phyloP scores from a whole-genome alignment of 441 rosid genomes.

The Cnidoscolus chayamansa region DNA sequence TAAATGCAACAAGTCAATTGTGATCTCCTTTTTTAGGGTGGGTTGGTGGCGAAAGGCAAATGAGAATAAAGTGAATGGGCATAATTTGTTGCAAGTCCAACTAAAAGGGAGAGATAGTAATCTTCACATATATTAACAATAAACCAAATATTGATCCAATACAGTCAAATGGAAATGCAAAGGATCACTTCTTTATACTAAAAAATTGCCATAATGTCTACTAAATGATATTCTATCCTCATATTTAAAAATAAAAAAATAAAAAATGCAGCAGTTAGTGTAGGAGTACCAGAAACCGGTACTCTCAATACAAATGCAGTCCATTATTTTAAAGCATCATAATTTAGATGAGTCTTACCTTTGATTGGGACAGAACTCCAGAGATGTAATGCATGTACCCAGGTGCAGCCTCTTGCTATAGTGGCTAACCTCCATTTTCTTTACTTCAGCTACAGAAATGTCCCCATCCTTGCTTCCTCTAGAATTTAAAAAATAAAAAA shows the following conservation, averaged over 20 bases:
- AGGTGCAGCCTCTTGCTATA: constrained; percentile 86
- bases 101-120: neutral
- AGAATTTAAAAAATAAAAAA: neutral
- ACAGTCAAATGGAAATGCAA: neutral
- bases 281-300: neutral
- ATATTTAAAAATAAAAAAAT: neutral
- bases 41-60: no score
- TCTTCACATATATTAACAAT: neutral
- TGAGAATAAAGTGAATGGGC: no score
- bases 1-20: no score
- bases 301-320: neutral
- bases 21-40: no score
- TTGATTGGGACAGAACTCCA: constrained; percentile 82
- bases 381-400: constrained; percentile 60
- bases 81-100: no score
- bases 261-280: neutral
- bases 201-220: neutral
- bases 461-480: constrained; percentile 97
- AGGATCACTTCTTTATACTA: neutral
- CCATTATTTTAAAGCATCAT: neutral
- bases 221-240: neutral
- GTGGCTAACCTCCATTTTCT: constrained; percentile 86
- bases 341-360: constrained; percentile 42
- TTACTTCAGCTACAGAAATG: constrained; percentile 69
- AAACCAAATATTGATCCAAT: neutral